Conservation (phyloP, 148 eudicot genomes). For the Drosera capensis region DNA sequence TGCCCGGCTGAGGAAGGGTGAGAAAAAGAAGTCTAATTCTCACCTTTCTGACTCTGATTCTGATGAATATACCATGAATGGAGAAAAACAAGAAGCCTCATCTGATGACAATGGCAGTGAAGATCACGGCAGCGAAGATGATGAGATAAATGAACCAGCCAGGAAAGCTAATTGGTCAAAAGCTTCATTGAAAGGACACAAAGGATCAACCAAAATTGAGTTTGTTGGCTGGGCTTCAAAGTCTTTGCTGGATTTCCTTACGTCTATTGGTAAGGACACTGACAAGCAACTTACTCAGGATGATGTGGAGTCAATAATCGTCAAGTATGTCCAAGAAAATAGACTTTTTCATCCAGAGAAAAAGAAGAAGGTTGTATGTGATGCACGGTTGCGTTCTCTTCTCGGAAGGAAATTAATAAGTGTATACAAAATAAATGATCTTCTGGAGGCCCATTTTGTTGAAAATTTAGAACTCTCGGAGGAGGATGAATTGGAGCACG, state of each 20-base stretch:
- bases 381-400: slow-evolving; percentile 37
- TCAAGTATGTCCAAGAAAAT: slow-evolving; percentile 36
- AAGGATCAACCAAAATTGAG: slow-evolving; percentile 42
- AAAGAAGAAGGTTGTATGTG: slow-evolving; percentile 65
- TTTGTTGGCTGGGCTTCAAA: slow-evolving; percentile 85
- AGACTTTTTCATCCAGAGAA: slow-evolving; percentile 50
- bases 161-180: slow-evolving; percentile 14
- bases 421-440: slow-evolving; percentile 38
- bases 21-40: slow-evolving; percentile 5
- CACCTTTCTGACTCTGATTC: slow-evolving; percentile 15
- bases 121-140: slow-evolving; percentile 18
- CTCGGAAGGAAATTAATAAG: slow-evolving; percentile 46
- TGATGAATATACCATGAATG: slow-evolving; percentile 21
- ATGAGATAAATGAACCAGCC: slow-evolving; percentile 6
- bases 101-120: slow-evolving; percentile 21
- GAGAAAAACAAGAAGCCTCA: slow-evolving; percentile 10
- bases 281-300: slow-evolving; percentile 35
- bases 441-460: slow-evolving; percentile 52
- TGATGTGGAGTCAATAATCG: slow-evolving; percentile 43
- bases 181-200: slow-evolving; percentile 6
- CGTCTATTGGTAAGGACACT: slow-evolving; percentile 58
- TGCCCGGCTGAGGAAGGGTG: slow-evolving; percentile 21
- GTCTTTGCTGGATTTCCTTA: slow-evolving; percentile 50
- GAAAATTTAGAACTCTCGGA: slow-evolving; percentile 45
- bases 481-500: slow-evolving; percentile 28